A percentile compares a stretch with the other conserved stretches of the same genome.
Evolutionary conservation across 345 rosid species (phyloP).

Genomic region (Balakata baccata): DNA sequence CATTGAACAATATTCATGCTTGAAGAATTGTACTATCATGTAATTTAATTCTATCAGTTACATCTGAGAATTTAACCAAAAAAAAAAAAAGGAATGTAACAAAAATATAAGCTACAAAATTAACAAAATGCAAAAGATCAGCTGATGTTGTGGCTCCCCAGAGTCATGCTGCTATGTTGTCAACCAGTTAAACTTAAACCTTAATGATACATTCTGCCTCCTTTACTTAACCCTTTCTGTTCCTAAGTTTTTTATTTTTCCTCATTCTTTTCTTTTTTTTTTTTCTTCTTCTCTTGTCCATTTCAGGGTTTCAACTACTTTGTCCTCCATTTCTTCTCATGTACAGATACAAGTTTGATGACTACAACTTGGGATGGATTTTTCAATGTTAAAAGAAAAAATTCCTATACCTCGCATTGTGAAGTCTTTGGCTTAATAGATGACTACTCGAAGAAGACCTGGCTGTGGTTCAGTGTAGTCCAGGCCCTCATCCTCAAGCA

Average conservation of each 20-base stretch:
- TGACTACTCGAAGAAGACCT: conserved; percentile 86
- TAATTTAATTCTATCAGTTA: conserved; percentile 57
- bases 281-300: not conserved
- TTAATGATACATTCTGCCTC: conserved; percentile 41
- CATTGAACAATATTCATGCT: not conserved
- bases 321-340: conserved; percentile 49
- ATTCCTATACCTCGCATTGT: conserved; percentile 23
- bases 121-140: conserved; percentile 33
- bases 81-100: conserved; percentile 25
- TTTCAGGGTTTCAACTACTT: conserved; percentile 33
- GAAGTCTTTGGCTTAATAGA: conserved; percentile 47
- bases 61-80: conserved; percentile 37
- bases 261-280: not conserved
- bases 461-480: conserved; percentile 86
- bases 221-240: conserved; percentile 20
- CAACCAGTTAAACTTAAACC: conserved; percentile 38
- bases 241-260: conserved; percentile 12
- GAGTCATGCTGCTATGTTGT: conserved; percentile 26
- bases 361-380: conserved; percentile 22
- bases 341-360: conserved; percentile 51
- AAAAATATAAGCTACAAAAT: conserved; percentile 45
- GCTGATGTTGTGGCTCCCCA: conserved; percentile 43
- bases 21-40: conserved; percentile 42
- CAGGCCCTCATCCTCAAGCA: conserved; percentile 91
- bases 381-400: conserved; percentile 37